Evolutionary conservation across 1,284 basidiomycete species (phyloP), one percentile per base, ranked within the genome.

Genomic region (Rhodotorula sp.): DNA sequence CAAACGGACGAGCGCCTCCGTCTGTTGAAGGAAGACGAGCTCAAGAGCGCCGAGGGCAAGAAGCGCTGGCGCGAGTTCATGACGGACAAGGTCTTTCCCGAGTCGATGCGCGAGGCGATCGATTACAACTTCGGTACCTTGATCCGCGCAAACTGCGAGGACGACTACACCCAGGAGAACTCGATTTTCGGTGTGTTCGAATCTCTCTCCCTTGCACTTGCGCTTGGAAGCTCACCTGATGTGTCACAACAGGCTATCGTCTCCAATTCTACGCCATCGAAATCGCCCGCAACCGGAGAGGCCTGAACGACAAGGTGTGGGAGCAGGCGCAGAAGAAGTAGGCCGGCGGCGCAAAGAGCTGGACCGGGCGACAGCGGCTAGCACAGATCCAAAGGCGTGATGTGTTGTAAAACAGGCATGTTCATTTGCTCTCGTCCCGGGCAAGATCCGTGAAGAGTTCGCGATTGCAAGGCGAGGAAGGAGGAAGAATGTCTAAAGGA

Each of bases 41-140:
- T 99, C 88, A 99, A 99, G 86, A 92, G 88, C 75, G 81, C 85
- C 13, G 85, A 87, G n/a, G 92, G 92, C 63, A 99, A 99, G 85
- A 87, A 89, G 79, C 85, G 87, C 73, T 99, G 96, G 96, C 85
- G 94, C 67, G 86, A 87, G 40, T 99, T 96, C 80, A 93, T 97
- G 80, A 85, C 40, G 40, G 40, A 44, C 40, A 44, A 44, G 40
- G 40, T 44, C 40, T 44, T 44, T 18, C 40, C 40, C 40, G 40
- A 44, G 40, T 44, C 40, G 10, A 44, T 44, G 40, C 40, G 40
- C 40, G 40, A 44, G 40, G 40, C 40, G 13, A 44, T 44, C 78
- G 94, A 99, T 77, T 93, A 90, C 83, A 99, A 98, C 85, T 97
- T 98, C 82, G 96, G 96, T 44, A 97, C 92, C 4, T 84, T 99